Evolutionary conservation across 1,284 basidiomycete genomes (phyloP), one percentile per base, ranked within the genome.

Genomic region (Cutaneotrichosporon mucoides): DNA sequence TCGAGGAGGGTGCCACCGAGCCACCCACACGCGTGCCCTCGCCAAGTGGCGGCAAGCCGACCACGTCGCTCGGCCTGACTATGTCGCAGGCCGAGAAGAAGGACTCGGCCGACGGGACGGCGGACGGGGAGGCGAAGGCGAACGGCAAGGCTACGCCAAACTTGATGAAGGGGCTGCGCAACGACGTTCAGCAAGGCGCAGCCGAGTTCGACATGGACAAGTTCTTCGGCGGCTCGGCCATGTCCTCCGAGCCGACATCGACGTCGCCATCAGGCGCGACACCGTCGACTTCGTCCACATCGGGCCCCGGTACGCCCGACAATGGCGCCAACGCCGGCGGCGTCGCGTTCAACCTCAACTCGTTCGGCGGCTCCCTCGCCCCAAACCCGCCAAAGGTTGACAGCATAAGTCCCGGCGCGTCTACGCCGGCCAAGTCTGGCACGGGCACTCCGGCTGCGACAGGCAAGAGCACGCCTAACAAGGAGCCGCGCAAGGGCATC

Each of bases 21-120:
- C 84, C 86, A 15, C 80, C 85, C 0, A 86, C 86, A 12, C 82
- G 84, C 54, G 24, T 72, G 77, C 15, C 77, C 80, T 6, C 85
- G 86, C 4, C 61, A 38, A 4, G 11, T 10, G 38, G 35, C 37
- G 24, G 38, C 24, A 24, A 37, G 24, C 24, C 24, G 24, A 24
- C 24, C 24, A 24, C 24, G 24, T 24, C 24, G 24, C 24, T 24
- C 24, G 24, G 24, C 24, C 24, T 24, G 24, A 24, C 24, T 24
- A 24, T 24, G 24, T 24, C 24, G 24, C 24, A 24, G 24, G 24
- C 24, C 24, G 24, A 24, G 24, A 24, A 24, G 24, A 24, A 24
- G 24, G 24, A 24, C 24, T 24, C 24, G 24, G 24, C 24, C 24
- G 24, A 24, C 24, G 24, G 24, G 24, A 24, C 24, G 24, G 24